Evolutionary conservation across 1,284 basidiomycete genomes (phyloP).

Genomic region (Gomphus sp.): DNA sequence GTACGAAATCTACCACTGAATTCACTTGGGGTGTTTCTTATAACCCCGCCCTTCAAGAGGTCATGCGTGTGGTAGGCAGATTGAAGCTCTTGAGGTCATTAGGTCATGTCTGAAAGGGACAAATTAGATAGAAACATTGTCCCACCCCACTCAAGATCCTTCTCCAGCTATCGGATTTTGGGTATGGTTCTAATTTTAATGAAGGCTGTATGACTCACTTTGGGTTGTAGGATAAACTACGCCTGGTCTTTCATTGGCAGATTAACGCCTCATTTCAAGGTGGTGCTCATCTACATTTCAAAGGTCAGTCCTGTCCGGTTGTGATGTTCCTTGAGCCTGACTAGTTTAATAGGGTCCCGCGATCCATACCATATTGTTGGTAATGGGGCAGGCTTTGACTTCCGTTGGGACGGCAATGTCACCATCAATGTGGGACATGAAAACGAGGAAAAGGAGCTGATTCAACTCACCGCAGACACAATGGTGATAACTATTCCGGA

Average conservation of each 20-base stretch:
- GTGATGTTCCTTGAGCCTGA: neutral
- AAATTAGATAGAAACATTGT: slow-evolving; percentile 60
- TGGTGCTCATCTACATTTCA: slow-evolving; percentile 76
- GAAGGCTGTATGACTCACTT: neutral
- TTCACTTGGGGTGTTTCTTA: slow-evolving; percentile 91
- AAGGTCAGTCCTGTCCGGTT: slow-evolving; percentile 43
- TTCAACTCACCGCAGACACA: slow-evolving; percentile 78
- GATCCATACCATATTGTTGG: slow-evolving; percentile 74
- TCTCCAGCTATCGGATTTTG: slow-evolving; percentile 89
- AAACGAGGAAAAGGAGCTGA: slow-evolving; percentile 71
- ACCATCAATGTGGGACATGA: slow-evolving; percentile 65
- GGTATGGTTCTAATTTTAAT: slow-evolving; percentile 31
- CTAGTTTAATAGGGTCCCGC: slow-evolving; percentile 53
- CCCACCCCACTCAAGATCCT: slow-evolving; percentile 76
- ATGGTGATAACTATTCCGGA: slow-evolving; percentile 80
- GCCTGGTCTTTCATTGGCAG: slow-evolving; percentile 81
- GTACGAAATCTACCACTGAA: slow-evolving; percentile 58
- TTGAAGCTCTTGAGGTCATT: neutral
- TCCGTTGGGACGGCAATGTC: slow-evolving; percentile 78
- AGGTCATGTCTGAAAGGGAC: neutral
- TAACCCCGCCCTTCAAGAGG: slow-evolving; percentile 78
- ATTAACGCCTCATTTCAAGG: slow-evolving; percentile 64
- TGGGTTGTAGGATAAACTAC: slow-evolving; percentile 43
- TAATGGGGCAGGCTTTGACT: slow-evolving; percentile 83
- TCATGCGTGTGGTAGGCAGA: slow-evolving; percentile 51